Conservation (phyloP, 257 asterid genomes). For the Nicotiana obtusifolia region DNA sequence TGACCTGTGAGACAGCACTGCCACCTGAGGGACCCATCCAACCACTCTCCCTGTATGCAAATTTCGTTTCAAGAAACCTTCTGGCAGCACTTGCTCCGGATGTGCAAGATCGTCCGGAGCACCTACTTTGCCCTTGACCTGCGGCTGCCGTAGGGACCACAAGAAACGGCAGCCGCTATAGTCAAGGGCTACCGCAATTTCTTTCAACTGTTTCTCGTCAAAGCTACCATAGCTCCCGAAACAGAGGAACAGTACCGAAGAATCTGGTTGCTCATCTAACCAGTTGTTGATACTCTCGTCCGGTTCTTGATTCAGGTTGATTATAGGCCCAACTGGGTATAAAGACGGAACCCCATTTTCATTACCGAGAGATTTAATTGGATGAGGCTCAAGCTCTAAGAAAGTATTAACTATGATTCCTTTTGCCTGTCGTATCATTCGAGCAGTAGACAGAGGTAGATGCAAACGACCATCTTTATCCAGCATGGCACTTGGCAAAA, state of each 20-base stretch:
- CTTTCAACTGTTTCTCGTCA: slow-evolving; percentile 15
- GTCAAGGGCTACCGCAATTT: slow-evolving; percentile 18
- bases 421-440: slow-evolving; percentile 6
- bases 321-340: slow-evolving; percentile 46
- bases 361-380: slow-evolving; percentile 14
- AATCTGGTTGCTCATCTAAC: slow-evolving; percentile 17
- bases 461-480: slow-evolving; percentile 11
- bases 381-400: slow-evolving; percentile 31
- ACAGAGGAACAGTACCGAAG: slow-evolving; percentile 22
- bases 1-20: slow-evolving; percentile 17
- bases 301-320: neutral
- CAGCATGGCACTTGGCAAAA: slow-evolving; percentile 13
- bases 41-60: slow-evolving; percentile 11
- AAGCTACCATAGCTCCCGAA: slow-evolving; percentile 25
- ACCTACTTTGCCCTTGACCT: neutral
- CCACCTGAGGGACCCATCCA: slow-evolving; percentile 24
- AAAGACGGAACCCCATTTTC: slow-evolving; percentile 16
- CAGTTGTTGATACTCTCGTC: slow-evolving; percentile 7
- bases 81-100: slow-evolving; percentile 13
- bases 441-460: neutral
- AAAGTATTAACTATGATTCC: slow-evolving; percentile 47
- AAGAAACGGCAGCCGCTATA: slow-evolving; percentile 4
- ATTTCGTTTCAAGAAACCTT: slow-evolving; percentile 20
- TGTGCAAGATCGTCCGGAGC: neutral
- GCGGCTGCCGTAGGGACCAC: slow-evolving; percentile 16